Percentiles rank a stretch among this genome's conserved stretches.
These are phyloP conservation scores for Lizanozyma gosingica DNA, from an alignment of 1,139 yeast genomes.

Conservation along the genomic window DNA sequence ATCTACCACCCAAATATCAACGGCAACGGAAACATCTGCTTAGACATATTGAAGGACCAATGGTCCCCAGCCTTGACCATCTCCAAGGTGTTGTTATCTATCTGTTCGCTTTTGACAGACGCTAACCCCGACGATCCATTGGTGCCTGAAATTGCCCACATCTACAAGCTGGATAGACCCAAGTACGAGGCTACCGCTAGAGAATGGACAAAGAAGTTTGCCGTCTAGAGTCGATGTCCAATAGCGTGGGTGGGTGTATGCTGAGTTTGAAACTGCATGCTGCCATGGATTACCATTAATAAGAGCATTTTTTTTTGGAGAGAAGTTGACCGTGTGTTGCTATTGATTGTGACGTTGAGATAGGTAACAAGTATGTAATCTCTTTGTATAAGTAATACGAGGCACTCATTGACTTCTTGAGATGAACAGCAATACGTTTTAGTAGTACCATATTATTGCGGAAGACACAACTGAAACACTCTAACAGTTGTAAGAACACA, in stretches of 20 bases:
- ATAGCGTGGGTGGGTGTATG: not conserved
- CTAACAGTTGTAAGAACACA: no score
- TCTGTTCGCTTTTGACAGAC: conserved; percentile 87
- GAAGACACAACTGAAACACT: no score
- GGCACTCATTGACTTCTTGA: no score
- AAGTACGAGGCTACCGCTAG: conserved; percentile 96
- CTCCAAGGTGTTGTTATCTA: conserved; percentile 80
- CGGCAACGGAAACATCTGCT: conserved; percentile 79
- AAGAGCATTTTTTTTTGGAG: not conserved
- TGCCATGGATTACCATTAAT: not conserved
- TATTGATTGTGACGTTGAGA: no score
- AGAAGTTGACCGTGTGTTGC: no score
- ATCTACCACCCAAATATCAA: conserved; percentile 89
- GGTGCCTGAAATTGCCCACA: conserved; percentile 96
- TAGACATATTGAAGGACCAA: conserved; percentile 78
- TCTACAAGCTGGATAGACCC: conserved; percentile 88
- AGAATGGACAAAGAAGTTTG: conserved; percentile 98
- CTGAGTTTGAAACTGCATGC: not conserved
- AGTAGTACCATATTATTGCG: no score
- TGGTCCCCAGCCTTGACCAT: conserved; percentile 91
- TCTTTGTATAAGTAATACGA: no score
- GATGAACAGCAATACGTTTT: no score
- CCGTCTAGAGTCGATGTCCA: conserved; percentile 43
- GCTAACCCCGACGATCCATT: conserved; percentile 99
- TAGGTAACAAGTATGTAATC: no score